phyloP scores from a whole-genome alignment of 345 rosid species.

The Erysimum cheiranthoides region DNA sequence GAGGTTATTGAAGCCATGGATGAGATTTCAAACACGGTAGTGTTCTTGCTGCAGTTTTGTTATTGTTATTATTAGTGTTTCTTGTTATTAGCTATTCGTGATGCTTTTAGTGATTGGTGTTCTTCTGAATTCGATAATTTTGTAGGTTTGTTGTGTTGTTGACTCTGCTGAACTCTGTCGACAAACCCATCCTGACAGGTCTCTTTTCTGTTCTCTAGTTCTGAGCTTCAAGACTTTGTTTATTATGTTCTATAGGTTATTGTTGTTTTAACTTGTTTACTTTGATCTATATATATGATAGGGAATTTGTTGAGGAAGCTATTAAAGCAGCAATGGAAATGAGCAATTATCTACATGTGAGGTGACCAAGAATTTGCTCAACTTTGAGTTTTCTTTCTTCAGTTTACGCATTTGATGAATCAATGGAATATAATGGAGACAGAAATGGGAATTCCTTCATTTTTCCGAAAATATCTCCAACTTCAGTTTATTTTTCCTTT shows the following conservation, averaged over 20 bases:
- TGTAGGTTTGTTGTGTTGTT: slow-evolving; percentile 88
- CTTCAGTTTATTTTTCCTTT: not conserved
- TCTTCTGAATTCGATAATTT: not conserved
- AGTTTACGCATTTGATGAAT: slow-evolving; percentile 20
- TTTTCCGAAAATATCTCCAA: slow-evolving; percentile 3
- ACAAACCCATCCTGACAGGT: slow-evolving; percentile 97
- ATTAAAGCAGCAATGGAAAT: slow-evolving; percentile 82
- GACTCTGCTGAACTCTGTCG: slow-evolving; percentile 97
- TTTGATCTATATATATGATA: slow-evolving; percentile 28
- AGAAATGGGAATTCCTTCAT: not conserved
- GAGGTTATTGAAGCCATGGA: slow-evolving; percentile 85
- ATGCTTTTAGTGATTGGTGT: slow-evolving; percentile 13
- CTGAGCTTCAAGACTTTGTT: slow-evolving; percentile 13
- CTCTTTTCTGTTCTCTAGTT: not conserved
- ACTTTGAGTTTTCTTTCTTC: slow-evolving; percentile 15
- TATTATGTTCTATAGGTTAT: not conserved
- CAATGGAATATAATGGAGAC: slow-evolving; percentile 3
- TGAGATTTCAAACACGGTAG: slow-evolving; percentile 82
- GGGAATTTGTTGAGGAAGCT: slow-evolving; percentile 94
- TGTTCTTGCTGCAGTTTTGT: slow-evolving; percentile 31
- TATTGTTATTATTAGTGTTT: not conserved
- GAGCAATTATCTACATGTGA: slow-evolving; percentile 98
- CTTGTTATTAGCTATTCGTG: slow-evolving; percentile 4
- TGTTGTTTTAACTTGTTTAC: not conserved
- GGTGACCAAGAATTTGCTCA: slow-evolving; percentile 70